Conservation (phyloP, 306 rosid species). For the Dalbergia cochinchinensis region DNA sequence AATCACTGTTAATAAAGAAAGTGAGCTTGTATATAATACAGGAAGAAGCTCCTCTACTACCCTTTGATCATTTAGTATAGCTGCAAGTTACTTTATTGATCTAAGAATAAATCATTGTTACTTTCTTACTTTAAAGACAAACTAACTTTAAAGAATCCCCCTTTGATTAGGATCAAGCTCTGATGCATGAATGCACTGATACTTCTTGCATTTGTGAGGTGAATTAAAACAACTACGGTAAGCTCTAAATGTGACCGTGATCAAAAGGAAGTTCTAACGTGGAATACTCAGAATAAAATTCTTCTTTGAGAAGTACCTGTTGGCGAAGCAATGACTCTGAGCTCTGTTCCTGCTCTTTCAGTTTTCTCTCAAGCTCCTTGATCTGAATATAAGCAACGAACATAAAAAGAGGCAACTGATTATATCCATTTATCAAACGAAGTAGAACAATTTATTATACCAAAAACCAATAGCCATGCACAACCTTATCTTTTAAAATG, state of each 20-base stretch:
- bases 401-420: not conserved
- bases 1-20: not conserved
- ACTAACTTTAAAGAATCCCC: no score
- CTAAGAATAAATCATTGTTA: no score
- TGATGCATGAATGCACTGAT: not conserved
- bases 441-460: not conserved
- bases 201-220: not conserved
- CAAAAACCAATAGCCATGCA: constrained; percentile 10
- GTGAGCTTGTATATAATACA: not conserved
- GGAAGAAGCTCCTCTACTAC: no score
- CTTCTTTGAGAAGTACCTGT: constrained; percentile 55
- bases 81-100: no score
- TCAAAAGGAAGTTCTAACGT: constrained; percentile 5
- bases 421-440: constrained; percentile 32
- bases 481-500: constrained; percentile 75
- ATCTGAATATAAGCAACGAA: constrained; percentile 54
- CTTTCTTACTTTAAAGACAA: no score
- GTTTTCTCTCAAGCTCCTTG: constrained; percentile 73
- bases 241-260: not conserved
- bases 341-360: constrained; percentile 69
- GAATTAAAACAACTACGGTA: not conserved
- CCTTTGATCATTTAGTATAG: not conserved
- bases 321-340: constrained; percentile 64
- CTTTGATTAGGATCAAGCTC: not conserved
- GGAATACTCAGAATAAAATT: constrained; percentile 6